Evolutionary conservation across 768 basidiomycete genomes (phyloP).

Genomic region (Tylopilus balloui): DNA sequence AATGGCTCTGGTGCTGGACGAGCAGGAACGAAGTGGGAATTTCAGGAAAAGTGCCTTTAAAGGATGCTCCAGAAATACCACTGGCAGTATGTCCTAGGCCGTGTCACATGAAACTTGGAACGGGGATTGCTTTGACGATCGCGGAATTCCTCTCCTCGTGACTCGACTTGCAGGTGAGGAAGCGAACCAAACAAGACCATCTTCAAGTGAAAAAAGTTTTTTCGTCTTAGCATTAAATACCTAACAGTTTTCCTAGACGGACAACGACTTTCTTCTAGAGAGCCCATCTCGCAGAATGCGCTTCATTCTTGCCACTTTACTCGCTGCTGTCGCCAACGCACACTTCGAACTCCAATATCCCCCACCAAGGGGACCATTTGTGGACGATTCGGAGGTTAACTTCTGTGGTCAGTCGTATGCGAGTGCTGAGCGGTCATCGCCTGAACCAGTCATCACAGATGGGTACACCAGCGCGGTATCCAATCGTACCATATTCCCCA

Average conservation of each 20-base stretch:
- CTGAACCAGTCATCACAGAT: slow-evolving; percentile 39
- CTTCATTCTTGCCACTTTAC: slow-evolving; percentile 34
- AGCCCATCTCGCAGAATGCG: slow-evolving; percentile 28
- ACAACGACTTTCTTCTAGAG: background rate
- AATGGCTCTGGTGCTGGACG: too few species aligned
- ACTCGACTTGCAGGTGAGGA: too few species aligned
- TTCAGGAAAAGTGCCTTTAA: too few species aligned
- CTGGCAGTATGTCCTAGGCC: too few species aligned
- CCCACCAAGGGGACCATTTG: slow-evolving; percentile 64
- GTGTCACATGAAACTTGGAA: too few species aligned
- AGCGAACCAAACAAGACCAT: background rate
- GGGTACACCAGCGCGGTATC: slow-evolving; percentile 49
- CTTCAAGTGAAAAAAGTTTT: background rate
- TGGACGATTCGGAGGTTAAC: slow-evolving; percentile 47
- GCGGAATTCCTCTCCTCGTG: too few species aligned
- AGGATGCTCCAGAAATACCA: too few species aligned
- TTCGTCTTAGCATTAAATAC: too few species aligned
- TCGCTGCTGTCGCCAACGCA: slow-evolving; percentile 48
- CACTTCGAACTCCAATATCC: slow-evolving; percentile 85
- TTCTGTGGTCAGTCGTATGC: slow-evolving; percentile 58
- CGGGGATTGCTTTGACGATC: too few species aligned
- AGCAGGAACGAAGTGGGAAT: too few species aligned
- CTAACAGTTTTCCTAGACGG: too few species aligned
- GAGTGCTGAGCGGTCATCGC: background rate
- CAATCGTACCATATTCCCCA: slow-evolving; percentile 66